Conservation (phyloP, 2,329 filamentous ascomycete genomes). For the Botryosphaeria dothidea region DNA sequence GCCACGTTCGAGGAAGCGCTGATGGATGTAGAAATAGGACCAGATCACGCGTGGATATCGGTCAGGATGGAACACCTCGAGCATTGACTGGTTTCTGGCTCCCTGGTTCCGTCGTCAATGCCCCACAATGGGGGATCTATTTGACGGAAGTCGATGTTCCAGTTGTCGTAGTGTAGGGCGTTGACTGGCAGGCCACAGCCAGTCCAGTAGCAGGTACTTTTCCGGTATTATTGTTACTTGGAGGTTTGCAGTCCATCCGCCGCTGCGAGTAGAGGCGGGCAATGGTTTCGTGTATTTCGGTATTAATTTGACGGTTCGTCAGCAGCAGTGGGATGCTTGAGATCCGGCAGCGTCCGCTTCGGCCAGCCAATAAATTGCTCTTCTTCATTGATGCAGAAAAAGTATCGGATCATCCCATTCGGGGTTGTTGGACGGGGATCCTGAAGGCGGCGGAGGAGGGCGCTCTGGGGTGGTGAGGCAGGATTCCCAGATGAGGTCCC, state of each 20-base stretch:
- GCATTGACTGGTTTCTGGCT: constrained; percentile 14
- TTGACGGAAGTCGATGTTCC: background rate
- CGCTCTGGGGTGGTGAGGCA: background rate
- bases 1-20: constrained; percentile 12
- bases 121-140: background rate
- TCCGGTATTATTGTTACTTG: background rate
- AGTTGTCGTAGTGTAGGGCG: constrained; percentile 7
- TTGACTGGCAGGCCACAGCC: constrained; percentile 13
- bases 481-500: constrained; percentile 11
- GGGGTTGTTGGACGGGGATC: background rate
- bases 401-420: constrained; percentile 1
- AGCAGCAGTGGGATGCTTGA: background rate
- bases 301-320: constrained; percentile 1
- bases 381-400: constrained; percentile 3
- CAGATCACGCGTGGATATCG: constrained; percentile 10
- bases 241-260: background rate
- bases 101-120: background rate
- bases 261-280: constrained; percentile 4
- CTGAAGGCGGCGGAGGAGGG: background rate
- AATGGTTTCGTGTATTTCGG: constrained; percentile 10
- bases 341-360: background rate
- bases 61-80: constrained; percentile 10
- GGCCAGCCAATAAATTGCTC: background rate
- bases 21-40: constrained; percentile 2
- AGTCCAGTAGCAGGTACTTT: constrained; percentile 12